A percentile compares a stretch with the other conserved stretches of the same genome.
Conservation (phyloP, 129 eudicot species). For the Mikania micrantha region DNA sequence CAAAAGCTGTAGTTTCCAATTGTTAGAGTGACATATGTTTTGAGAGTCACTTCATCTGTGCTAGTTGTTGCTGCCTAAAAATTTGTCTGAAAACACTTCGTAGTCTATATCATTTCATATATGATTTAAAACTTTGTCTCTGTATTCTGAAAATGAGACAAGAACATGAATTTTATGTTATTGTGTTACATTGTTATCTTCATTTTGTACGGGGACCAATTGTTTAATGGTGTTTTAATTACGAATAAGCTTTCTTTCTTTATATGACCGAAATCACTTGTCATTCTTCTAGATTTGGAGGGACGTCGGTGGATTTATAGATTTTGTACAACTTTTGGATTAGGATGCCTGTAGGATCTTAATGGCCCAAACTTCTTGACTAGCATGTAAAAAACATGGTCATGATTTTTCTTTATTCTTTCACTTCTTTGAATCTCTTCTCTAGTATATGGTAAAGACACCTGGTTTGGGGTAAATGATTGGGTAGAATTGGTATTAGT, state of each 20-base stretch:
- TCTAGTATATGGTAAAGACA: no score
- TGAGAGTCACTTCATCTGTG: neutral
- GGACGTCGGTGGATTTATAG: slow-evolving; percentile 3
- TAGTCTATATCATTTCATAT: no score
- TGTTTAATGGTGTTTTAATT: neutral
- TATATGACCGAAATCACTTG: neutral
- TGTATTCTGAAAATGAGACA: neutral
- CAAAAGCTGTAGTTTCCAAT: neutral
- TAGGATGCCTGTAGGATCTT: neutral
- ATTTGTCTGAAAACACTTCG: no score
- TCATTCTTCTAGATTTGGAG: neutral
- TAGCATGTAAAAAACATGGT: neutral
- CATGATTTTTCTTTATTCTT: neutral
- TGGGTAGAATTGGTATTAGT: neutral
- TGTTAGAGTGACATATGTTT: neutral
- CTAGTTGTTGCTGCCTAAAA: no score
- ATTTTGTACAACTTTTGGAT: neutral
- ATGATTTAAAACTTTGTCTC: neutral
- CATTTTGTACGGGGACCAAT: neutral
- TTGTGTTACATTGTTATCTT: neutral
- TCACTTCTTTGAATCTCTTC: neutral
- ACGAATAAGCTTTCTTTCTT: neutral
- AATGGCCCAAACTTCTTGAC: neutral
- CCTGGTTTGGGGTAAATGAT: neutral
- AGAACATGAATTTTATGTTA: neutral